Evolutionary conservation across 345 rosid genomes (phyloP), one percentile per base, ranked within the genome.

Genomic region (Salix dunnii): DNA sequence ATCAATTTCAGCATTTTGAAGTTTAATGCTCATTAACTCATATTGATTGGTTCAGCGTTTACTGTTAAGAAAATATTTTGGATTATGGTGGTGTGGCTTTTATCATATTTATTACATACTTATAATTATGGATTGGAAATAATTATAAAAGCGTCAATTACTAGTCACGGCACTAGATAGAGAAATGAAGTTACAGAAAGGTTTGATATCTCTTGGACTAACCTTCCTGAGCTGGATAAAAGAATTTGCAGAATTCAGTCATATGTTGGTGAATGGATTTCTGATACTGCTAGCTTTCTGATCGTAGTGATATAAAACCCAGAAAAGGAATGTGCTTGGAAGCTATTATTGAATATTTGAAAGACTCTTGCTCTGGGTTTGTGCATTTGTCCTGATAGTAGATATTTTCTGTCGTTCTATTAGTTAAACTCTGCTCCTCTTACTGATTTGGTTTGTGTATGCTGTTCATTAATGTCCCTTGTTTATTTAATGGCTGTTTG

Each of bases 401-500:
- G 67, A 46, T 38, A n/a, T 66, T 28, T 74, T 42, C 71, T 11
- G 55, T 11, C 1, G 17, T 40, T 76, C 30, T 38, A 36, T 35
- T 38, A 17, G 42, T 49, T 35, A 43, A 4, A 23, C 28, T 31
- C 9, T 28, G 20, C 8, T 46, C 36, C 6, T 25, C 30, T 35
- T 17, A 28, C 49, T 76, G 68, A 69, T 38, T 35, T 18, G 64
- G 40, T 55, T 55, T 53, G 20, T 72, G 38, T 43, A 18, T 8
- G 16, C 27, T 58, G 63, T n/a, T 58, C 28, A 23, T 73, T 28
- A 42, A 13, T 46, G 2, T 49, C 40, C 27, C 20, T 75, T 58
- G 63, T 27, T 72, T 35, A 55, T 36, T 55, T 16, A 75, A 71
- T 74, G 35, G 61, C 36, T 17, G 33, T 65, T 65, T 79, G 35